A percentile compares a stretch with the other conserved stretches of the same genome.
Conservation (phyloP, 768 basidiomycete species). For the Tylopilus sp. region DNA sequence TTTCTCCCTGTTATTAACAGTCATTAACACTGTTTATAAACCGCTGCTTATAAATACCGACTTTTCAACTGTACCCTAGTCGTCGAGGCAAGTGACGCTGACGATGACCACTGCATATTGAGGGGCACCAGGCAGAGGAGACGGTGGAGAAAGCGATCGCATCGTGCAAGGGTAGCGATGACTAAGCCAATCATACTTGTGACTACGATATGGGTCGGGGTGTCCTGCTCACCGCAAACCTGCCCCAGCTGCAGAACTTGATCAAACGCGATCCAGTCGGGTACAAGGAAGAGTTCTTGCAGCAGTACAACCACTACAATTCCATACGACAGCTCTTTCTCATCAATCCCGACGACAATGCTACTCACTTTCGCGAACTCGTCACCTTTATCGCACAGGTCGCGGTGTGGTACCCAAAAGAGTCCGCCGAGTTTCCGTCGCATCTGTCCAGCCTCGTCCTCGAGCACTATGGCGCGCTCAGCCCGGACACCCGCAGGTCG, state of each 20-base stretch:
- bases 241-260: constrained; percentile 94
- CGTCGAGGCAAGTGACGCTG: too few species aligned
- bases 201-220: constrained; percentile 1
- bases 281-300: constrained; percentile 94
- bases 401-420: constrained; percentile 75
- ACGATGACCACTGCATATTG: too few species aligned
- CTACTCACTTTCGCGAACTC: constrained; percentile 80
- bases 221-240: constrained; percentile 72
- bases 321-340: constrained; percentile 83
- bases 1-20: too few species aligned
- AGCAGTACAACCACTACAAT: constrained; percentile 95
- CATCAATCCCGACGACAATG: constrained; percentile 80
- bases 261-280: constrained; percentile 90
- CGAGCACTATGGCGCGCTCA: constrained; percentile 70
- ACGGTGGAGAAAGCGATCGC: neutral
- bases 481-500: constrained; percentile 78
- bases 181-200: constrained; percentile 11
- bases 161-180: too few species aligned
- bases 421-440: constrained; percentile 81
- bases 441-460: constrained; percentile 78
- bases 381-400: constrained; percentile 90
- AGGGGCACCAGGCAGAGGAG: too few species aligned
- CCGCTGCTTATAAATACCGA: too few species aligned
- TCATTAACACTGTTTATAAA: too few species aligned
- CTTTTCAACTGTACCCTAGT: too few species aligned